Conservation (phyloP, 2,329 filamentous ascomycete species). For the Colletotrichum endophyticum region DNA sequence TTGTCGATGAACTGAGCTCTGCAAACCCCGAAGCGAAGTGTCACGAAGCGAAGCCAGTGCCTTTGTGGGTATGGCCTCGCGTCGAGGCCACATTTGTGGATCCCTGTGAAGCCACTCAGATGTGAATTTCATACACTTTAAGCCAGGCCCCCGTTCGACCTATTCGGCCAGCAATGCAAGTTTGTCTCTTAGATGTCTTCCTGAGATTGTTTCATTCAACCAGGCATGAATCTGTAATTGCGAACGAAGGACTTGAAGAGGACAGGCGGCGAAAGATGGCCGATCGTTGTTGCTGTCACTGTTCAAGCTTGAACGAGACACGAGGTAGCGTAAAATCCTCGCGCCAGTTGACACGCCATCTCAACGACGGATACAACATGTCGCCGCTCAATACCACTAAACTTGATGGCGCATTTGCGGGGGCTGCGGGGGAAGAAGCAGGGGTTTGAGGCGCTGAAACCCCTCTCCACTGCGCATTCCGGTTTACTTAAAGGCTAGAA, state of each 20-base stretch:
- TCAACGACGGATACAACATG: background rate
- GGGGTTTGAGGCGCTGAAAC: background rate
- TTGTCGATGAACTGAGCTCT: no score
- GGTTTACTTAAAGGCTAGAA: background rate
- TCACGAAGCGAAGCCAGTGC: background rate
- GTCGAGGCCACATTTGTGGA: background rate
- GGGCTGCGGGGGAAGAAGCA: background rate
- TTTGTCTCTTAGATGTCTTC: background rate
- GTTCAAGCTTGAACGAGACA: no score
- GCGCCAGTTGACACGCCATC: background rate
- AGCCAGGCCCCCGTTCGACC: no score
- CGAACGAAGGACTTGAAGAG: conserved; percentile 35
- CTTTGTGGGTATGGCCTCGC: background rate
- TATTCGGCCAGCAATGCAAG: no score
- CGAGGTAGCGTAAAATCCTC: background rate
- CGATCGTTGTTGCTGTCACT: conserved; percentile 62
- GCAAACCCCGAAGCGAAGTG: background rate
- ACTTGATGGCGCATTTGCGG: background rate
- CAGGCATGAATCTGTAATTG: background rate
- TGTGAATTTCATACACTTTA: no score
- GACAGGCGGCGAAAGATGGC: conserved; percentile 54
- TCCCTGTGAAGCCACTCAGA: no score
- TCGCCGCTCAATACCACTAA: background rate
- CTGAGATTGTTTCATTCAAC: background rate
- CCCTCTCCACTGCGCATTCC: background rate